phyloP scores from a whole-genome alignment of 495 filamentous ascomycete genomes.

The Hypoxylon rickii region DNA sequence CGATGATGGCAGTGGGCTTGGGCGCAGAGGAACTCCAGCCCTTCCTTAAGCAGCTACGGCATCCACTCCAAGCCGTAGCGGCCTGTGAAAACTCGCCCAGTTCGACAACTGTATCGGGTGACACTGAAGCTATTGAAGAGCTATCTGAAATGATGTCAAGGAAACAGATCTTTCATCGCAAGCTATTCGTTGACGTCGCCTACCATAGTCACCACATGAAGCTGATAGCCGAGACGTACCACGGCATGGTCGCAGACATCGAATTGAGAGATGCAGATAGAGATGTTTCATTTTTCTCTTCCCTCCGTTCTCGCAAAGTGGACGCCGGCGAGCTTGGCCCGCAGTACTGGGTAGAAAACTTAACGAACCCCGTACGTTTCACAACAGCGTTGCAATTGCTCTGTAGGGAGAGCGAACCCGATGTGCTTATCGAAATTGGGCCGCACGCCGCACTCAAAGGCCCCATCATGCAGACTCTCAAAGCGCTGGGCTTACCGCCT shows the following conservation, averaged over 20 bases:
- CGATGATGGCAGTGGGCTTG: conserved; percentile 58
- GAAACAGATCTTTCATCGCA: conserved; percentile 56
- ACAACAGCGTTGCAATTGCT: conserved; percentile 40
- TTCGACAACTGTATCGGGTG: conserved; percentile 64
- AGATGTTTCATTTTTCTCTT: conserved; percentile 48
- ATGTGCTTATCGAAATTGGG: conserved; percentile 63
- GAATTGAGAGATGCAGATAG: conserved; percentile 38
- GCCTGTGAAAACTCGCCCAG: conserved; percentile 62
- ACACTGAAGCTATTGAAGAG: conserved; percentile 53
- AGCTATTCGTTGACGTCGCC: conserved; percentile 61
- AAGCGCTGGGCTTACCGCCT: conserved; percentile 42
- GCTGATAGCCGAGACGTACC: conserved; percentile 49
- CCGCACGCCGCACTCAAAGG: conserved; percentile 65
- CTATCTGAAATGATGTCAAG: conserved; percentile 50
- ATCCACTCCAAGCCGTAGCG: conserved; percentile 40
- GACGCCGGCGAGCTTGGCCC: conserved; percentile 41
- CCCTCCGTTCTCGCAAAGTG: conserved; percentile 39
- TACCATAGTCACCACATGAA: conserved; percentile 71
- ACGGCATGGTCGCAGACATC: conserved; percentile 37
- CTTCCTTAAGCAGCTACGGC: conserved; percentile 38
- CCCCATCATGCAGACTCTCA: conserved; percentile 59
- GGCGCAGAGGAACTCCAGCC: conserved; percentile 47
- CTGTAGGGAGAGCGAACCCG: conserved; percentile 41
- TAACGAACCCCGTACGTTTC: conserved; percentile 49
- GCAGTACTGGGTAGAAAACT: conserved; percentile 53